Percentiles rank a stretch among this genome's conserved stretches.
Evolutionary conservation across 345 rosid species (phyloP).

Genomic region (Syzygium grande): DNA sequence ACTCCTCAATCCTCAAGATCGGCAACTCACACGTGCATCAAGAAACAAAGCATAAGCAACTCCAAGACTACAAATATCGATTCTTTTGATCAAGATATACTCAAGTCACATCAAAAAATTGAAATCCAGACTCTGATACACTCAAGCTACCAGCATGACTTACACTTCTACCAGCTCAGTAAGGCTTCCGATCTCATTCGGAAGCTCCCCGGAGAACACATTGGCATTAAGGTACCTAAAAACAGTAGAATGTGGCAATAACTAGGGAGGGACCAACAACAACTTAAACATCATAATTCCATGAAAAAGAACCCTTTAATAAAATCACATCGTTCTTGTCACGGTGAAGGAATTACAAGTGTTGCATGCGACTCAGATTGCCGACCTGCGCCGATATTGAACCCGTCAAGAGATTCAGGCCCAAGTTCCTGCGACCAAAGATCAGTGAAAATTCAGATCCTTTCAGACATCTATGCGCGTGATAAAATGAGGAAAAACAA

Average conservation of each 20-base stretch:
- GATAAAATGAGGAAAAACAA: neutral
- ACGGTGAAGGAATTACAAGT: slow-evolving; percentile 15
- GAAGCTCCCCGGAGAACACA: slow-evolving; percentile 26
- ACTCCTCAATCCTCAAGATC: neutral
- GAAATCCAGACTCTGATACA: too few relatives aligned
- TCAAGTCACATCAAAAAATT: neutral
- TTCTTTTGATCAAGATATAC: neutral
- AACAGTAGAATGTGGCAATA: neutral
- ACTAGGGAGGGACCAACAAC: neutral
- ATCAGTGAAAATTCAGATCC: slow-evolving; percentile 1
- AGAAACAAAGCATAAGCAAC: neutral
- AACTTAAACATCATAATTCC: neutral
- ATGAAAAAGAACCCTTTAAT: neutral
- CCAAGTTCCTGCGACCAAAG: slow-evolving; percentile 23
- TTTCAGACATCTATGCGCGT: neutral
- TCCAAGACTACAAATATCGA: neutral
- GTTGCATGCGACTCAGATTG: slow-evolving; percentile 41
- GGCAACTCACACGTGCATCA: neutral
- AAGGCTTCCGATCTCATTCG: slow-evolving; percentile 27
- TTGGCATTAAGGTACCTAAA: slow-evolving; percentile 30
- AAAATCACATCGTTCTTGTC: neutral
- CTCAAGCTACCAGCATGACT: neutral
- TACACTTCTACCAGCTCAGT: slow-evolving; percentile 18
- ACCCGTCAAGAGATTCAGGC: slow-evolving; percentile 38
- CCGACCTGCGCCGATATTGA: slow-evolving; percentile 32